Evolutionary conservation across 2,329 filamentous ascomycete genomes (phyloP), one percentile per base, ranked within the genome.

Genomic region (Colletotrichum shisoi): DNA sequence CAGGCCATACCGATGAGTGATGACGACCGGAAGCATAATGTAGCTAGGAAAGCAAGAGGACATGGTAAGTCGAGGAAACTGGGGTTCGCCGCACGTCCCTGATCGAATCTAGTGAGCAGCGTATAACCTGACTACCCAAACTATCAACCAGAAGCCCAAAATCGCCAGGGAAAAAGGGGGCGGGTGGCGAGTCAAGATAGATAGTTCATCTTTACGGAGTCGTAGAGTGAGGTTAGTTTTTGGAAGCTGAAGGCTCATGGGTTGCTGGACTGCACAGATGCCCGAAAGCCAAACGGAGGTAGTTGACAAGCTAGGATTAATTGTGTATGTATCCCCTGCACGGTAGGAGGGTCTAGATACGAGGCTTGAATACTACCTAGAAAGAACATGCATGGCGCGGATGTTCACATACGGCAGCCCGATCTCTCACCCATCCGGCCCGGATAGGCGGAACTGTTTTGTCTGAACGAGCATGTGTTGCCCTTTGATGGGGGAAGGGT

Each of bases 311-410:
- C 45, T 58, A 39, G 58, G 52, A 64, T 45, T 13, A 39, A 45
- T 21, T 51, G 62, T n/a, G 17, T 34, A 0, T 34, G 31, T 34
- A 53, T 24, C 6, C 17, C 40, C 52, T 42, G 46, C 54, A 49
- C 31, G 15, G 27, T 49, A 24, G 19, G 12, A 53, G 34, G 45
- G 12, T 31, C 15, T 24, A 12, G 24, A 9, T 9, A 40, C 62
- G 17, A 19, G 46, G 31, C 24, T 13, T 37, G 7, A 9, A 53
- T 9, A 34, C 44, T 27, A 15, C 44, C n/a, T 13, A 27, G 52
- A 44, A 13, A 27, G 52, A 44, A 53, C 60, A 67, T 63, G 60
- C 60, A 67, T 67, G 60, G 53, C 60, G 31, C 27, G 52, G 60
- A 63, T 53, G 21, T 44, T 31, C 54, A 61, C 48, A 64, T 48